phyloP scores from a whole-genome alignment of 148 eudicot genomes.

The Arctostaphylos glauca region DNA sequence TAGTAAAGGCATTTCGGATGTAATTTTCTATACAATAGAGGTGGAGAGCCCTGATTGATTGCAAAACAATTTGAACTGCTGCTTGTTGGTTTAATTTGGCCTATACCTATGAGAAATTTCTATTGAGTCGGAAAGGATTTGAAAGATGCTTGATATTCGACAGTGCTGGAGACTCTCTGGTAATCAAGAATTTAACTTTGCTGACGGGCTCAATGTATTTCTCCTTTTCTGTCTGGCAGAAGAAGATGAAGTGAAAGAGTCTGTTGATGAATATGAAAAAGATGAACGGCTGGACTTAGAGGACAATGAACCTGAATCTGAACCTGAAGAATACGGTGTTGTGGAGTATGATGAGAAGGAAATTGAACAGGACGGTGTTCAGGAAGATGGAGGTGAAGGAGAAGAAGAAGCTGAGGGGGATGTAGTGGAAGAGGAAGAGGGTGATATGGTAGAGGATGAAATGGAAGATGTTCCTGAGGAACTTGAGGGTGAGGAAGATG shows the following conservation, averaged over 20 bases:
- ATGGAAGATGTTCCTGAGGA: slow-evolving; percentile 69
- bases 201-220: slow-evolving; percentile 39
- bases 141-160: neutral
- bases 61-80: slow-evolving; percentile 11
- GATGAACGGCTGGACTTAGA: slow-evolving; percentile 91
- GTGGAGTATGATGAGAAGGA: slow-evolving; percentile 90
- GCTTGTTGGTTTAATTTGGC: neutral
- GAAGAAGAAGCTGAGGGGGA: slow-evolving; percentile 64
- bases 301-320: slow-evolving; percentile 95
- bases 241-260: slow-evolving; percentile 69
- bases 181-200: slow-evolving; percentile 13
- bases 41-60: neutral
- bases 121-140: slow-evolving; percentile 8
- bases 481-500: slow-evolving; percentile 71
- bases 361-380: slow-evolving; percentile 59
- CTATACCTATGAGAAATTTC: neutral
- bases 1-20: neutral
- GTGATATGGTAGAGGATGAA: slow-evolving; percentile 63
- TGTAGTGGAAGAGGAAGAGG: slow-evolving; percentile 58
- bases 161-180: slow-evolving; percentile 5
- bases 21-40: neutral
- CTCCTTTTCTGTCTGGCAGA: slow-evolving; percentile 66
- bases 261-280: slow-evolving; percentile 77
- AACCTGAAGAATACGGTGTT: slow-evolving; percentile 83
- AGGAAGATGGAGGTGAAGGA: slow-evolving; percentile 65